phyloP scores from a whole-genome alignment of 192 early-diverging fungal species.

The Linnemannia schmuckeri region DNA sequence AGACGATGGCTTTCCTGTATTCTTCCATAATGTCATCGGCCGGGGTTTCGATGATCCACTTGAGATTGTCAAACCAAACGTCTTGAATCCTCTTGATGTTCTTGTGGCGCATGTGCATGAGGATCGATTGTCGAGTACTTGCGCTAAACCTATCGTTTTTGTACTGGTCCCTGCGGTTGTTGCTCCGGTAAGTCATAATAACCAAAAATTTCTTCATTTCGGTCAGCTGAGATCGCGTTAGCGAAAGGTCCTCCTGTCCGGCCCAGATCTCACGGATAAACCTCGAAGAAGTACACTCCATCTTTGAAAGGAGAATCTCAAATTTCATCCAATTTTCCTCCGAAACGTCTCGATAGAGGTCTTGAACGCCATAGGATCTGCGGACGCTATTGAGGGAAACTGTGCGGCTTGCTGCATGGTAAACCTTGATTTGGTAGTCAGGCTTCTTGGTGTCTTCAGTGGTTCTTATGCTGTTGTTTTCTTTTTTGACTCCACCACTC shows the following conservation, averaged over 20 bases:
- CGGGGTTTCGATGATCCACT: slow-evolving; percentile 43
- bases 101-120: slow-evolving; percentile 34
- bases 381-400: background rate
- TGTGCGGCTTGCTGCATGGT: background rate
- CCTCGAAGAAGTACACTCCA: slow-evolving; percentile 27
- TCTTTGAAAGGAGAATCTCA: slow-evolving; percentile 35
- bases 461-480: background rate
- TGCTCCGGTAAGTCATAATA: slow-evolving; percentile 45
- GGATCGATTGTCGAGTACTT: background rate
- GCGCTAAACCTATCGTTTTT: slow-evolving; percentile 15
- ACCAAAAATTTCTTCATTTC: slow-evolving; percentile 46
- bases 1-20: background rate
- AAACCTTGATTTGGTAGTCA: slow-evolving; percentile 1
- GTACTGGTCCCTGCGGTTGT: slow-evolving; percentile 37
- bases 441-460: too few species aligned
- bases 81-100: slow-evolving; percentile 35
- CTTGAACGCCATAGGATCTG: slow-evolving; percentile 17
- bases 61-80: slow-evolving; percentile 55
- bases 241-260: slow-evolving; percentile 3
- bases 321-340: slow-evolving; percentile 39
- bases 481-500: background rate
- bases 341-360: slow-evolving; percentile 17
- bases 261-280: slow-evolving; percentile 24
- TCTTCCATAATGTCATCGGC: slow-evolving; percentile 18
- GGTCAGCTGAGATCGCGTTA: slow-evolving; percentile 23